A percentile compares a stretch with the other conserved stretches of the same genome.
These are phyloP conservation scores for Tetrapyrgos nigripes DNA, from an alignment of 1,284 basidiomycete species.

Conservation along the genomic window DNA sequence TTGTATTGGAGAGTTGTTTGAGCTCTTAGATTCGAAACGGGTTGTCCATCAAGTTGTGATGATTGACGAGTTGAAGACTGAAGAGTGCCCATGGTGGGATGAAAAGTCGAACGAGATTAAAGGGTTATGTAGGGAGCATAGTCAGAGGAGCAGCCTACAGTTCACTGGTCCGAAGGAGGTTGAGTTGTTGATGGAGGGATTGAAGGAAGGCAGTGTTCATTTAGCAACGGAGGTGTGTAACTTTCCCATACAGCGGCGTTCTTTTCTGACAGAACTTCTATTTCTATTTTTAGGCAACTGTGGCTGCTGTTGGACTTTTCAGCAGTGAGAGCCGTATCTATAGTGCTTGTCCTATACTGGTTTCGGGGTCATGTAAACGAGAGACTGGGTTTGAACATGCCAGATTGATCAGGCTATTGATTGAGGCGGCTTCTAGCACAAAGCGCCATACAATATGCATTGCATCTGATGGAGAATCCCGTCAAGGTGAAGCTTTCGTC, in stretches of 20 bases:
- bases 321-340: constrained; percentile 19
- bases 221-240: constrained; percentile 27
- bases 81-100: constrained; percentile 27
- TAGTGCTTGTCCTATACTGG: constrained; percentile 23
- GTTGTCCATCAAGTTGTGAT: constrained; percentile 28
- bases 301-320: constrained; percentile 27
- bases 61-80: constrained; percentile 32
- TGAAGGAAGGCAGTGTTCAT: constrained; percentile 16
- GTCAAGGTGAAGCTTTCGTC: constrained; percentile 23
- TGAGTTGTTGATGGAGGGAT: constrained; percentile 1
- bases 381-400: constrained; percentile 18
- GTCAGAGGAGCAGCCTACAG: constrained; percentile 15
- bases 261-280: too few species aligned
- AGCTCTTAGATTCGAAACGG: too few species aligned
- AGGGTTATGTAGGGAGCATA: constrained; percentile 30
- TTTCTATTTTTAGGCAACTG: constrained; percentile 34
- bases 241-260: too few species aligned
- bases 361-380: constrained; percentile 25
- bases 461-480: constrained; percentile 27
- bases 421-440: constrained; percentile 3
- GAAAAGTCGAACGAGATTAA: constrained; percentile 26
- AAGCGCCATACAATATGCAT: constrained; percentile 11
- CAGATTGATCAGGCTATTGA: constrained; percentile 11
- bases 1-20: too few species aligned
- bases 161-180: constrained; percentile 13